Conservation (phyloP, 805 yeast species). For the Candida taoyuanica region DNA sequence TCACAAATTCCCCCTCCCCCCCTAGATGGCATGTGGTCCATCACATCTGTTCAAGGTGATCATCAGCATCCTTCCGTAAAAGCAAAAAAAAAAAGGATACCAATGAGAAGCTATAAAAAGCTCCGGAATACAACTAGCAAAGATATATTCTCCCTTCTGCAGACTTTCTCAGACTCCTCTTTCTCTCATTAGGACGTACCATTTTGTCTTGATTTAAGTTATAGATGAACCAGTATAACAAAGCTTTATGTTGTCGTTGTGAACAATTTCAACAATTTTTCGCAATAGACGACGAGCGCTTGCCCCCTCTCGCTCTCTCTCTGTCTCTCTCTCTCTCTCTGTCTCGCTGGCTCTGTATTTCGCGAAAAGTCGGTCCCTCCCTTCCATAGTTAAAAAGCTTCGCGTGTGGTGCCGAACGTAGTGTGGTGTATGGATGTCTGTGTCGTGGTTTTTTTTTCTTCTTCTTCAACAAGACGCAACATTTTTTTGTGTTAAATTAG, state of each 20-base stretch:
- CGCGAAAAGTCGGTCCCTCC: slow-evolving; percentile 5
- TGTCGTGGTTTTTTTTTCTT: no score
- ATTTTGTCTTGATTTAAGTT: slow-evolving; percentile 14
- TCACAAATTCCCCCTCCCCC: background rate
- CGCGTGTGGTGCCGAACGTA: background rate
- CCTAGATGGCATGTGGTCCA: background rate
- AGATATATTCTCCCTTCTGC: slow-evolving; percentile 3
- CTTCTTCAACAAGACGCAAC: no score
- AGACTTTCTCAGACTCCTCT: background rate
- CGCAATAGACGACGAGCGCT: background rate
- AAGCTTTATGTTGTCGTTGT: slow-evolving; percentile 5
- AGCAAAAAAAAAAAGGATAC: background rate
- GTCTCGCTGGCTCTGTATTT: background rate
- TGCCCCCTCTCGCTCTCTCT: background rate
- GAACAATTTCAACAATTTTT: slow-evolving; percentile 2
- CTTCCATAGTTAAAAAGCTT: background rate
- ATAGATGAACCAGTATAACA: background rate
- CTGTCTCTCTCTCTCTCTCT: no score
- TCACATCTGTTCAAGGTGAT: slow-evolving; percentile 10
- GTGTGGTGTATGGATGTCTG: no score
- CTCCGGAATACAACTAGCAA: slow-evolving; percentile 6
- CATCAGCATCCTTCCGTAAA: slow-evolving; percentile 2
- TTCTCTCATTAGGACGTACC: slow-evolving; percentile 7
- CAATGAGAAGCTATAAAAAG: slow-evolving; percentile 6
- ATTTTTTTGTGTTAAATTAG: no score